A percentile compares a stretch with the other conserved stretches of the same genome.
Conservation (phyloP, 768 basidiomycete species). For the Mycena floridula region DNA sequence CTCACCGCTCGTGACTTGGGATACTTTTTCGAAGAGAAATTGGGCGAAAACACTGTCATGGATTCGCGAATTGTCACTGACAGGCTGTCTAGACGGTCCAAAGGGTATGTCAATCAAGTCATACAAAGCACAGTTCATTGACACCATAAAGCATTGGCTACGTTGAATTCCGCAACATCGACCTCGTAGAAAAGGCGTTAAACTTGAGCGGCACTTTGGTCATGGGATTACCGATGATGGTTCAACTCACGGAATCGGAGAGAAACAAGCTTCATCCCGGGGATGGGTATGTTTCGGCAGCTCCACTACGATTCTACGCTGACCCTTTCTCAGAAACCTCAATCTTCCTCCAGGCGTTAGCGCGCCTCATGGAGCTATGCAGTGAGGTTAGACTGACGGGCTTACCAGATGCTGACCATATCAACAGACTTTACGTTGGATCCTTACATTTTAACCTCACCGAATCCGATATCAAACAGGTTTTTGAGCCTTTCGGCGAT, state of each 20-base stretch:
- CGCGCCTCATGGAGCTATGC: slow-evolving; percentile 77
- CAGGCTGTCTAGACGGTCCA: slow-evolving; percentile 90
- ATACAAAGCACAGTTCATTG: slow-evolving; percentile 1
- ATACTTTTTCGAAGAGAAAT: slow-evolving; percentile 97
- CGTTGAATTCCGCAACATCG: slow-evolving; percentile 90
- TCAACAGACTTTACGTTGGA: slow-evolving; percentile 84
- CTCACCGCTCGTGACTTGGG: slow-evolving; percentile 96
- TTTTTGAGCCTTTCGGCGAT: slow-evolving; percentile 98
- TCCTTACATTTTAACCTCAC: slow-evolving; percentile 96
- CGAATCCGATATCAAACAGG: slow-evolving; percentile 96
- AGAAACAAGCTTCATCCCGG: slow-evolving; percentile 85
- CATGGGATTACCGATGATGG: slow-evolving; percentile 96
- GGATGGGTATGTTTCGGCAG: slow-evolving; percentile 56
- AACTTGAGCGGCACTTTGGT: slow-evolving; percentile 90
- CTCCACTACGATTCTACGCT: background rate
- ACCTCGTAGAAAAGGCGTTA: slow-evolving; percentile 87
- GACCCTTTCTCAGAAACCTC: slow-evolving; percentile 46
- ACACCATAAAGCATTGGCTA: slow-evolving; percentile 77
- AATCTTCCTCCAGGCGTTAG: slow-evolving; percentile 83
- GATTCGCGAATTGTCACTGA: slow-evolving; percentile 97
- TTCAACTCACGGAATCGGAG: slow-evolving; percentile 96
- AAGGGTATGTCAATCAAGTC: slow-evolving; percentile 57
- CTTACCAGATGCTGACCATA: slow-evolving; percentile 3
- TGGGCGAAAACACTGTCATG: slow-evolving; percentile 90
- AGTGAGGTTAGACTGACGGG: slow-evolving; percentile 41